Evolutionary conservation across 1,284 basidiomycete species (phyloP), one percentile per base, ranked within the genome.

Genomic region (Apiotrichum porosum): DNA sequence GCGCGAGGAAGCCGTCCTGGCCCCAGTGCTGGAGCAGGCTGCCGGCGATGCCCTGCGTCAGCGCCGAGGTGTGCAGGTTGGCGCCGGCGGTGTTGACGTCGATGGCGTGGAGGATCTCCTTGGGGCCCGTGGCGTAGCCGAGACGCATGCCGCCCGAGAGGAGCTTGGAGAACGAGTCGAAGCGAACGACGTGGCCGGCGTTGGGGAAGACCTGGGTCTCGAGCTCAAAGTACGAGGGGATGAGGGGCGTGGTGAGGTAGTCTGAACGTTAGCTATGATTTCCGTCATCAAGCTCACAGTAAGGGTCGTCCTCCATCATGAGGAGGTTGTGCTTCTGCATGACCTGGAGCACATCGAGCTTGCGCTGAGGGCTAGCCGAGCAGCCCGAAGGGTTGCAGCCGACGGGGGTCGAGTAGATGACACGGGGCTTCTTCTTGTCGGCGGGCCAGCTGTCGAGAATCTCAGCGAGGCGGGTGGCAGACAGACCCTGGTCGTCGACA

Each of bases 151-250:
- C 89, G 14, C 85, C 84, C 9, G 86, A 87, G 18, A 93, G 76
- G 35, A 94, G 78, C 76, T 97, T 97, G 47, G 85, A 88, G 53
- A 95, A 79, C 65, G 85, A 88, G 68, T 93, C 90, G 67, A 92
- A 88, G 32, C 90, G 81, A 21, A 92, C 54, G 9, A 92, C 88
- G n/a, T 84, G 81, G 3, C 88, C 88, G 24, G 81, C 79, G 54
- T 63, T 58, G 21, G 68, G 66, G 49, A 70, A 67, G 42, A 72
- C 62, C 40, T 71, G 61, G 0, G 68, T 76, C 65, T 93, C 89
- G 37, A 92, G 77, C 44, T 80, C 75, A 67, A 92, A 90, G 71
- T 91, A 93, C 0, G 84, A 87, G 1, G 84, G 81, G 24, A 72
- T 69, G 46, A 70, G 66, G 26, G 70, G 30, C 77, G 80, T 28